Conservation (phyloP, 2,329 filamentous ascomycete genomes). For the Talaromyces amestolkiae region DNA sequence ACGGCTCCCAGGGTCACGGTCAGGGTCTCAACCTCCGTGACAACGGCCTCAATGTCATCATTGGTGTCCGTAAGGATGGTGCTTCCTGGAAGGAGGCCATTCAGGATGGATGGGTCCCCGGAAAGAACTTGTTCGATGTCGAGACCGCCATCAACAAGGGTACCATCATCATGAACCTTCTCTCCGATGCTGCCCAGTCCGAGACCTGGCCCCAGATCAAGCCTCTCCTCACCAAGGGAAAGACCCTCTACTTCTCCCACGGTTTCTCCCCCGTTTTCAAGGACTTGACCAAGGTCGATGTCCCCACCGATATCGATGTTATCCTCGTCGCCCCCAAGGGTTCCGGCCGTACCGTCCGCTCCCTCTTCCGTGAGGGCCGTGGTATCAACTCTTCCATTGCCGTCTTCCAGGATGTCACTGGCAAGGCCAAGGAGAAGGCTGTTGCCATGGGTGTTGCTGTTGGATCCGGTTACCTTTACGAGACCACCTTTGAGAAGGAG, state of each 20-base stretch:
- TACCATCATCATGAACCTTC: slow-evolving; percentile 98
- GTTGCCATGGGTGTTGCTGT: slow-evolving; percentile 94
- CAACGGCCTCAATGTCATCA: slow-evolving; percentile 98
- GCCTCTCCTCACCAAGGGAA: slow-evolving; percentile 97
- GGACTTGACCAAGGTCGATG: slow-evolving; percentile 97
- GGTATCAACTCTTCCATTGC: slow-evolving; percentile 99
- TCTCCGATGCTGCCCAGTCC: slow-evolving; percentile 94
- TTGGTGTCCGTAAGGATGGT: slow-evolving; percentile 97
- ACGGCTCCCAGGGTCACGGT: slow-evolving; percentile 96
- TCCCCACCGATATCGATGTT: slow-evolving; percentile 92
- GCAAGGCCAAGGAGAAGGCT: slow-evolving; percentile 97
- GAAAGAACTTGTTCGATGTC: slow-evolving; percentile 98
- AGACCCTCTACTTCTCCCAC: slow-evolving; percentile 99
- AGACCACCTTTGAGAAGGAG: slow-evolving; percentile 99
- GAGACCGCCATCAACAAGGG: slow-evolving; percentile 92
- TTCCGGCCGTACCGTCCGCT: slow-evolving; percentile 96
- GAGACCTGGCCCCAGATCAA: slow-evolving; percentile 99
- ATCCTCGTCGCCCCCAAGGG: slow-evolving; percentile 99
- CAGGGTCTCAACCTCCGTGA: slow-evolving; percentile 99
- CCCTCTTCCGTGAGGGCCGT: slow-evolving; percentile 97
- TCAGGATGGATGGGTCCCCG: slow-evolving; percentile 96
- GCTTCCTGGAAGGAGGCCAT: slow-evolving; percentile 97
- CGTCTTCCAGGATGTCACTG: slow-evolving; percentile 97
- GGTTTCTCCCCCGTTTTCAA: slow-evolving; percentile 99
- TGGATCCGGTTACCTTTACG: slow-evolving; percentile 97